Conservation (phyloP, 2,329 filamentous ascomycete species). For the Colletotrichum truncatum region DNA sequence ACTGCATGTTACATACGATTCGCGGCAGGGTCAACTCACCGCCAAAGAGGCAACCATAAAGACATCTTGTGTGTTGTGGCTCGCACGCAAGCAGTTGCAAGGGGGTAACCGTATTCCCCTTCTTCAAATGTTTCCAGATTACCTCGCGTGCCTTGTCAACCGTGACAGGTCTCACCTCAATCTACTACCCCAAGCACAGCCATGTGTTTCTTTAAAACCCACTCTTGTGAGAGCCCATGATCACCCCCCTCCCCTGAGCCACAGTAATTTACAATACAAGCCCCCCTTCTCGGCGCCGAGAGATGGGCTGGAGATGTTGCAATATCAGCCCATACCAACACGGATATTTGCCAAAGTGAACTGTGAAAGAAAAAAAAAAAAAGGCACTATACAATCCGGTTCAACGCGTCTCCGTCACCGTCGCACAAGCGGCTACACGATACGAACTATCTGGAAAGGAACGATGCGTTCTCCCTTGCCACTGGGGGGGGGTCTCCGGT, state of each 20-base stretch:
- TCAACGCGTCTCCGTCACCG: not conserved
- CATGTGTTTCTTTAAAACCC: not conserved
- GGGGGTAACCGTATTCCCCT: not conserved
- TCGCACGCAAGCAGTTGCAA: not conserved
- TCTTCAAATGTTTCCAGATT: slow-evolving; percentile 4
- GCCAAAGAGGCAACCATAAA: not conserved
- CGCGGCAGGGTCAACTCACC: not conserved
- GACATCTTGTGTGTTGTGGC: not conserved
- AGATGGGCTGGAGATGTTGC: not conserved
- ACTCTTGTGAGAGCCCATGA: not conserved
- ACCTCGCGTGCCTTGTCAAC: slow-evolving; percentile 6
- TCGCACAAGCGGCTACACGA: not conserved
- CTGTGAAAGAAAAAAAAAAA: no score
- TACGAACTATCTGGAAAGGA: not conserved
- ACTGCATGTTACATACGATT: not conserved
- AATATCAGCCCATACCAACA: slow-evolving; percentile 17
- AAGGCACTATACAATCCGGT: not conserved
- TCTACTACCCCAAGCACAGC: not conserved
- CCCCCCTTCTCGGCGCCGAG: not conserved
- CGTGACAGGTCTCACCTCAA: slow-evolving; percentile 4
- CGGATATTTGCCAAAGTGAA: not conserved
- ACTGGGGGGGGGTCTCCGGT: not conserved
- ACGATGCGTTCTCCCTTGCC: not conserved
- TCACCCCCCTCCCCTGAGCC: not conserved
- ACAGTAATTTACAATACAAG: not conserved